Conservation (phyloP, 2,329 filamentous ascomycete species). For the Talaromyces sp. region DNA sequence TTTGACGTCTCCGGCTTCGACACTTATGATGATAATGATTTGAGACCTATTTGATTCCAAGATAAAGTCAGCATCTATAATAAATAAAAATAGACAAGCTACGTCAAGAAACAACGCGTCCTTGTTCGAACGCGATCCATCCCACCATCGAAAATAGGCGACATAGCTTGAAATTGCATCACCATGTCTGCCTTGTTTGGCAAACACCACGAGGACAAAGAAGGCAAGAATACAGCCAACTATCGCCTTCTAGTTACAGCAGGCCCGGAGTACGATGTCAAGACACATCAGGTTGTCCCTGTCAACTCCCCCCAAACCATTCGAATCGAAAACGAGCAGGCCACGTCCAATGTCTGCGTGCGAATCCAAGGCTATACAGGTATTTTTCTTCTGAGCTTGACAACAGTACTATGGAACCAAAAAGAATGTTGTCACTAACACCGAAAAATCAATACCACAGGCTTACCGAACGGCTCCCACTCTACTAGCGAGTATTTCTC, state of each 20-base stretch:
- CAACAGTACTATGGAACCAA: not conserved
- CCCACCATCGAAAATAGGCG: not conserved
- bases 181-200: not conserved
- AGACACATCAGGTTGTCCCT: conserved; percentile 65
- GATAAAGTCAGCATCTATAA: not conserved
- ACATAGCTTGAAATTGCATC: not conserved
- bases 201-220: not conserved
- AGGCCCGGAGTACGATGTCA: conserved; percentile 66
- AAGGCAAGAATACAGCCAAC: conserved; percentile 6
- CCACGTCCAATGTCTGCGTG: conserved; percentile 65
- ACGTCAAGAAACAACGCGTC: not conserved
- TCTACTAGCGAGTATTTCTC: conserved; percentile 71
- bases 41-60: not conserved
- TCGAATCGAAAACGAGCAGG: conserved; percentile 56
- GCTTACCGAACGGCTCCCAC: conserved; percentile 67
- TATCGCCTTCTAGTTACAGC: conserved; percentile 79
- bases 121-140: not conserved
- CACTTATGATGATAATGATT: not conserved
- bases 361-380: conserved; percentile 60
- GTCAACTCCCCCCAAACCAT: conserved; percentile 66
- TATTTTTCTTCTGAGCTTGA: conserved; percentile 12
- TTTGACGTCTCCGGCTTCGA: not conserved
- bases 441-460: conserved; percentile 29
- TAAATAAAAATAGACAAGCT: not conserved
- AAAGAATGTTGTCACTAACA: not conserved